Base-by-base conservation (phyloP, 805 yeast species). In the Nematodospora valgi region DNA sequence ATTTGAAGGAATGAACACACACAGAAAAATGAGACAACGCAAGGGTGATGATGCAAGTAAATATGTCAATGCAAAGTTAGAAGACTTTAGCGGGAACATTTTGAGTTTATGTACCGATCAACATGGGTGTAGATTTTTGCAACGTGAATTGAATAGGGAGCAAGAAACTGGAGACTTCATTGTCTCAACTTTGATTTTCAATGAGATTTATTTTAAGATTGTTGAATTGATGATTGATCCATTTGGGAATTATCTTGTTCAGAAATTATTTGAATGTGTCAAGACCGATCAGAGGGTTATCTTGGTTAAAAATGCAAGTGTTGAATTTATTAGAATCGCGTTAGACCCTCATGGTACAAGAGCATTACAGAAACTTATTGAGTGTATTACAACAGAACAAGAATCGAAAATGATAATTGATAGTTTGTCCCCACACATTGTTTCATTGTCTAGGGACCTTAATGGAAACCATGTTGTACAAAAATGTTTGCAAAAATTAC, bases 391-490 rank as follows among this genome's bases (percentile, higher is more conserved):
- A 14, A 74, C 85, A 7, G 76, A 74, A 13, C 81, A 83, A 48
- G 98, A 91, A 59, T 77, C 84, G 18, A 58, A 68, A 23, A 64
- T 86, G 35, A 64, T 86, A 32, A 76, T 81, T 15, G 62, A 68
- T 4, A 66, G 85, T 3, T 68, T 87, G 39, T 61, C 73, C 17
- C 75, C 82, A 2, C 83, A 86, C 40, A 82, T 93, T 36, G 95
- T 89, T 4, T 64, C 78, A 27, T 64, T 93, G 46, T 82, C 93
- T 32, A 75, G 91, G 47, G 98, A 93, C 58, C 68, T 89, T 56
- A 93, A 93, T 59, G 98, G 98, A 45, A 93, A 93, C 57, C 98
- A 91, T 58, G 97, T 93, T 23, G 82, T 93, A 34, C 98, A 93
- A 56, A 89, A 87, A 61, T 86, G 96, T 56, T 66, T 93, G 43